Base-by-base conservation (phyloP, 140 eudicot genomes). In the Oenanthe javanica region DNA sequence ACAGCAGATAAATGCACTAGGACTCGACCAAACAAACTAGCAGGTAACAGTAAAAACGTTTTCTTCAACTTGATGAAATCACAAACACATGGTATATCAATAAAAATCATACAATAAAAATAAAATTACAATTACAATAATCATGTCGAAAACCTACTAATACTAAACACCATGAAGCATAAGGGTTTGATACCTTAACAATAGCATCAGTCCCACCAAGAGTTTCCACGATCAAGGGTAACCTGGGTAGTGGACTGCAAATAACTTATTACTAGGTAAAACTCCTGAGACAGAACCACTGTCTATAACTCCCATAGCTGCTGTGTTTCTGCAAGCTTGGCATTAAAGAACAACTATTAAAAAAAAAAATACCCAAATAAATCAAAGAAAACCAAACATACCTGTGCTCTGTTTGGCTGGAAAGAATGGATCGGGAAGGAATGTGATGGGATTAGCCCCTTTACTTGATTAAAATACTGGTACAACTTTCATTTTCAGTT, bases 161-260 rank as follows among this genome's bases (percentile, higher is more conserved):
- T 8, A 51, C 16, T 31, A 55, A 14, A 25, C 31, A 72, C n/a
- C 14, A 13, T 40, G 11, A 42, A 49, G 36, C 9, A 13, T 23
- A 0, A 0, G 11, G 66, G 7, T 40, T 72, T 23, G 79, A 71
- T 84, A 92, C 97, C 97, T 89, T 92, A 59, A 83, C 82, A 86
- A 92, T 90, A 27, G 84, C 87, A 69, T 92, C 87, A 40, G 77
- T 59, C 46, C 98, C 98, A 11, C 97, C 97, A 23, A 94, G 97
- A 81, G 96, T 90, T 78, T 85, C 89, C 19, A 94, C n/a, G 97
- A 92, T 2, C 95, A 92, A 82, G 98, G 97, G 78, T 94, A 94
- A 76, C 91, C 97, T 51, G 99, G 99, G 80, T 92, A 92, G 80
- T 94, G 87, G 82, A 94, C 88, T 36, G 91, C 95, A 86, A 94